These are phyloP conservation scores for Apiospora kogelbergensis DNA, from an alignment of 2,329 filamentous ascomycete species.

Conservation along the genomic window DNA sequence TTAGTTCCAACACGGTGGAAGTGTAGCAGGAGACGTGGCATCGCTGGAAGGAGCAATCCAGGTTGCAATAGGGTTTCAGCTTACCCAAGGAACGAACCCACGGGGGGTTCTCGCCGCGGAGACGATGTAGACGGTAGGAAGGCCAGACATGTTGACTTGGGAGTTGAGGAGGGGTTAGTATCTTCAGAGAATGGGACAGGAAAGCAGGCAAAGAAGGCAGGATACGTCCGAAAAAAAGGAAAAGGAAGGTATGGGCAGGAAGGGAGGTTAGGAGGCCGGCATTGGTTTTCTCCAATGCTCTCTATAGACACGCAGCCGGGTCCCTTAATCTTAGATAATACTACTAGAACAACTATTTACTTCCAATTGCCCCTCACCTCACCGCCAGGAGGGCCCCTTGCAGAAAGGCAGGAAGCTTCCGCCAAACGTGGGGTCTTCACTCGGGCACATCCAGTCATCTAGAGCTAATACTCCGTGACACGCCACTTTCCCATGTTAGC, in stretches of 20 bases:
- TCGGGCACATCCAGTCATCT: neutral
- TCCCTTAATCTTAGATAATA: conserved; percentile 1
- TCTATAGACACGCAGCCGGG: neutral
- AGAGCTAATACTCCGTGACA: neutral
- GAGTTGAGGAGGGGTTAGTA: conserved; percentile 1
- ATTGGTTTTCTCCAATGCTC: neutral
- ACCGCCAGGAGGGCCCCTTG: conserved; percentile 3
- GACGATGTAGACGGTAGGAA: conserved; percentile 93
- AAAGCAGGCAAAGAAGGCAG: neutral
- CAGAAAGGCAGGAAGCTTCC: neutral
- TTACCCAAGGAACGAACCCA: conserved; percentile 93
- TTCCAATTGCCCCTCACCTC: conserved; percentile 10
- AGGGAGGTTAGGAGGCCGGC: neutral
- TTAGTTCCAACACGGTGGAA: conserved; percentile 17
- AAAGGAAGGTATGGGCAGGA: neutral
- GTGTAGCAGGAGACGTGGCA: neutral
- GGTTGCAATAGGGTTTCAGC: conserved; percentile 24
- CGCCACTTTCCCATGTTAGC: neutral
- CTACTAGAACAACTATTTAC: conserved; percentile 6
- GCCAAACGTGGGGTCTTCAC: neutral
- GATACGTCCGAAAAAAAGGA: neutral
- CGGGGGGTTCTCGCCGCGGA: conserved; percentile 87
- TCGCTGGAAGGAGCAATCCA: neutral
- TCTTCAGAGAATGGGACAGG: conserved; percentile 7
- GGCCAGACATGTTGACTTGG: conserved; percentile 65